phyloP scores from a whole-genome alignment of 331 rosid genomes.

The Saraca asoca region DNA sequence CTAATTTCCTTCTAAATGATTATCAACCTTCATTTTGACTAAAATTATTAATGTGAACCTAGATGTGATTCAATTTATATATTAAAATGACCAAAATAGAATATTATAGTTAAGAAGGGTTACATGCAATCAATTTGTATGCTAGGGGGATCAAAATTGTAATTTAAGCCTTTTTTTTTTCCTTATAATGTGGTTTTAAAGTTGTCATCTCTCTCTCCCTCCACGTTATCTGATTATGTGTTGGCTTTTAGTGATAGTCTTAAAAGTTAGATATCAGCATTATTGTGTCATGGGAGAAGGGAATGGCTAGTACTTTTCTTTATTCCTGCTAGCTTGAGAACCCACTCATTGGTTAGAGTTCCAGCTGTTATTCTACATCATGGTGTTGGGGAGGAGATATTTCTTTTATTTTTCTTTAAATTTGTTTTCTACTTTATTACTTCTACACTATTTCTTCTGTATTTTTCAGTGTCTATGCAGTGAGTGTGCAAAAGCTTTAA shows the following conservation, averaged over 20 bases:
- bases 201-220: slow-evolving; percentile 12
- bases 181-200: not conserved
- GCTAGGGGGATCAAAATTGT: too few species aligned
- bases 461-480: slow-evolving; percentile 84
- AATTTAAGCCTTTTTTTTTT: too few species aligned
- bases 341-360: slow-evolving; percentile 21
- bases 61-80: too few species aligned
- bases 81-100: too few species aligned
- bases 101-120: too few species aligned
- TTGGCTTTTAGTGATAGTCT: too few species aligned
- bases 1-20: too few species aligned
- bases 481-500: slow-evolving; percentile 82
- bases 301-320: not conserved
- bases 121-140: too few species aligned
- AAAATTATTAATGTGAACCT: too few species aligned
- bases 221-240: not conserved
- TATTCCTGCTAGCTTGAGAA: not conserved
- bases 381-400: not conserved
- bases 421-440: not conserved
- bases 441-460: slow-evolving; percentile 29
- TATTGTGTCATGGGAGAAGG: not conserved
- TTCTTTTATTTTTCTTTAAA: not conserved
- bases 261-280: not conserved
- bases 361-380: slow-evolving; percentile 5
- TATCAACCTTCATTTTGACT: too few species aligned